Conservation (phyloP, 2,329 filamentous ascomycete genomes). For the Talaromyces albobiverticillius region DNA sequence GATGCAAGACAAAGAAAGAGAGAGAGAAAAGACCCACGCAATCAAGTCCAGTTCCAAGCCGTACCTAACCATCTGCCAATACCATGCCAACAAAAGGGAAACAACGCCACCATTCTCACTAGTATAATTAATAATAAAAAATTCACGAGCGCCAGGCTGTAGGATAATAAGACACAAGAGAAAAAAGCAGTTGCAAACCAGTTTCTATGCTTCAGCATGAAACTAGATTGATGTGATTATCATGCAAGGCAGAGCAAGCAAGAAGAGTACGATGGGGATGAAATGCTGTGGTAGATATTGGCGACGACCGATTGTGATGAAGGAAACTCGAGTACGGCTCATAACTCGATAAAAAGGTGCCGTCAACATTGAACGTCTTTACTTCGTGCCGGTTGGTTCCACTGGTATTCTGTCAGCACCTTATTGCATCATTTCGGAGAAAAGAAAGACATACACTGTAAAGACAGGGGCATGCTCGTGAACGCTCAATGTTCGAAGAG, state of each 20-base stretch:
- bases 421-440: not conserved
- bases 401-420: constrained; percentile 44
- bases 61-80: constrained; percentile 4
- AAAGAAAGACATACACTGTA: constrained; percentile 67
- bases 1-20: not conserved
- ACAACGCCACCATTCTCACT: constrained; percentile 1
- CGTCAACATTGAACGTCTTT: constrained; percentile 88
- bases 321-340: constrained; percentile 91
- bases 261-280: constrained; percentile 93
- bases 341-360: constrained; percentile 72
- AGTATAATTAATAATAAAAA: constrained; percentile 2
- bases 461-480: constrained; percentile 97
- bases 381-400: constrained; percentile 85
- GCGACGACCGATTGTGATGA: constrained; percentile 72
- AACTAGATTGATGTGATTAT: constrained; percentile 88
- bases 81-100: not conserved
- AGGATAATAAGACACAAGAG: not conserved
- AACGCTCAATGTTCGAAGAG: constrained; percentile 79
- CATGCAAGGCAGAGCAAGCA: constrained; percentile 79
- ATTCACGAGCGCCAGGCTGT: constrained; percentile 3
- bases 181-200: not conserved
- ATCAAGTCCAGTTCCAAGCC: not conserved
- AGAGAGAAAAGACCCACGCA: not conserved
- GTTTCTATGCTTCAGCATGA: constrained; percentile 32
- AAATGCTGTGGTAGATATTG: constrained; percentile 87